Evolutionary conservation across 305 asterid species (phyloP).

Genomic region (Fraxinus baroniana): DNA sequence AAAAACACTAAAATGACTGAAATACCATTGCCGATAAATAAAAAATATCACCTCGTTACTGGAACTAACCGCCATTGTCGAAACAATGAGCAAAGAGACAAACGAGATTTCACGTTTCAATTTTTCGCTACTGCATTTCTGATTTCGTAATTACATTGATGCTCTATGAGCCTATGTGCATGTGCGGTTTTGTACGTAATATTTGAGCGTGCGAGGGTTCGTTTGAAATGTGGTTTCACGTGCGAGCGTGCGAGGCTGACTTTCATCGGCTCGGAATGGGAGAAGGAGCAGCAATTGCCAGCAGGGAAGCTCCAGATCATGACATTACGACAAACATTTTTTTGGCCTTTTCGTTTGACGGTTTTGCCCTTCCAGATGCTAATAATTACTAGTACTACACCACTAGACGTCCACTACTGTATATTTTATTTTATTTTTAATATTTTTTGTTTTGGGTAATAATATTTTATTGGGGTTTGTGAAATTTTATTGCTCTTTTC

Average conservation of each 20-base stretch:
- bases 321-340: slow-evolving; percentile 15
- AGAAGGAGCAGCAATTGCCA: slow-evolving; percentile 28
- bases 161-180: slow-evolving; percentile 21
- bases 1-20: slow-evolving; percentile 3
- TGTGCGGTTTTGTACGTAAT: neutral
- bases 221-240: neutral
- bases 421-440: too few species aligned
- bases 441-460: too few species aligned
- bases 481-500: too few species aligned
- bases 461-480: too few species aligned
- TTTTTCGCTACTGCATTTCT: slow-evolving; percentile 4
- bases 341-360: too few species aligned
- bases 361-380: too few species aligned
- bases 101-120: slow-evolving; percentile 18
- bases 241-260: neutral
- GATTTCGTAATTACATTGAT: slow-evolving; percentile 18
- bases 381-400: too few species aligned
- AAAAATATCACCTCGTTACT: slow-evolving; percentile 44
- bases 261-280: slow-evolving; percentile 2
- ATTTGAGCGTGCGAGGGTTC: neutral
- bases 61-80: slow-evolving; percentile 56
- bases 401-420: too few species aligned
- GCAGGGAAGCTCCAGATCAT: slow-evolving; percentile 53
- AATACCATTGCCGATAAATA: slow-evolving; percentile 9
- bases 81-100: neutral